Evolutionary conservation across 2,329 filamentous ascomycete species (phyloP).

Genomic region (Ceratocystis huliohia): DNA sequence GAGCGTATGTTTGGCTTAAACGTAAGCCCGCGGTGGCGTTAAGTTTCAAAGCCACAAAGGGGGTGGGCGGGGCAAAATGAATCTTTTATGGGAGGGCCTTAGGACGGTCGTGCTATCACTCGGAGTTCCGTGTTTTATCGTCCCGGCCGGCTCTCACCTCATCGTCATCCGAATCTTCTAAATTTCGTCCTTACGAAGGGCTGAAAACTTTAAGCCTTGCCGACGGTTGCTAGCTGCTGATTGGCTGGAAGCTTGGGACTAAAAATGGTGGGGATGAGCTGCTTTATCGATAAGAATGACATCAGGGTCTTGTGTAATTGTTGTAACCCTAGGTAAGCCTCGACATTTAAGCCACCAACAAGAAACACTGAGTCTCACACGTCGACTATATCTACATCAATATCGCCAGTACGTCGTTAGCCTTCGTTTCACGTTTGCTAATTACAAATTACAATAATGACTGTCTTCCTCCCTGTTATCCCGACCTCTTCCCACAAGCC

Average conservation of each 20-base stretch:
- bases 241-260: constrained; percentile 3
- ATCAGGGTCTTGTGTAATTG: neutral
- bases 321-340: too few relatives aligned
- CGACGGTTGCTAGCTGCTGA: neutral
- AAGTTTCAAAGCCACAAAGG: too few relatives aligned
- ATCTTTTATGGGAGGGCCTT: too few relatives aligned
- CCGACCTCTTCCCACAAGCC: constrained; percentile 5
- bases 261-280: neutral
- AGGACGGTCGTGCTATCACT: neutral
- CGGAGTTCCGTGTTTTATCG: neutral
- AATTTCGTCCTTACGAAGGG: neutral
- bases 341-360: too few relatives aligned
- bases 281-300: constrained; percentile 13
- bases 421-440: neutral
- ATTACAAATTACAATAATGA: constrained; percentile 14
- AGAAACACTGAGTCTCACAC: too few relatives aligned
- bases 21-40: neutral
- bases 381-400: neutral
- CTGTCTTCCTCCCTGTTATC: constrained; percentile 20
- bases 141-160: neutral
- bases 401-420: neutral
- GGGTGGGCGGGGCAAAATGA: too few relatives aligned
- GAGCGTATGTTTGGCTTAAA: neutral
- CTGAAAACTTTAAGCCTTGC: constrained; percentile 17
- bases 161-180: neutral